These are phyloP conservation scores for Uronychia setigera DNA, from an alignment of 73 alveolate species.

Conservation along the genomic window DNA sequence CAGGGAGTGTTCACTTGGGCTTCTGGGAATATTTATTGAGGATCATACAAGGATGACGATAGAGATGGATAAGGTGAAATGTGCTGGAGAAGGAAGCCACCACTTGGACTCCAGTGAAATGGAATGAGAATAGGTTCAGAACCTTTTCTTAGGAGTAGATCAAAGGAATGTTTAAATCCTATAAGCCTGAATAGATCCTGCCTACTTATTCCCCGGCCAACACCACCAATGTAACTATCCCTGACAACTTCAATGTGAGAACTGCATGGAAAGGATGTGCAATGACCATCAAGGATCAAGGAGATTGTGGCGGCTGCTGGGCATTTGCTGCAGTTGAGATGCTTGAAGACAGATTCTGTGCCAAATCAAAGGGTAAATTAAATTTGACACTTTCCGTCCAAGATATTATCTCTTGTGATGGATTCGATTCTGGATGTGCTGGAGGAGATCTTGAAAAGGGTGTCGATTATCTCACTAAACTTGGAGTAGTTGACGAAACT, in stretches of 20 bases:
- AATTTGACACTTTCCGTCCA: constrained; percentile 34
- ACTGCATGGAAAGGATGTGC: constrained; percentile 47
- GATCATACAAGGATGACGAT: no score
- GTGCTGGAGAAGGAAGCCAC: constrained; percentile 12
- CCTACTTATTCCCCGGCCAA: constrained; percentile 9
- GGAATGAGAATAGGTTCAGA: constrained; percentile 15
- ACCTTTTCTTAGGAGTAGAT: constrained; percentile 24
- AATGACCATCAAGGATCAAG: constrained; percentile 70
- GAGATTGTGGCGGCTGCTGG: constrained; percentile 90
- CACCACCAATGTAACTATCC: constrained; percentile 13
- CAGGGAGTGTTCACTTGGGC: no score
- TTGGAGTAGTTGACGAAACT: constrained; percentile 53
- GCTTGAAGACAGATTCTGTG: constrained; percentile 80
- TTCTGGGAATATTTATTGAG: no score
- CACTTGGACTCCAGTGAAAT: not conserved
- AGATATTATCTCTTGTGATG: constrained; percentile 58
- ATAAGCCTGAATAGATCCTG: constrained; percentile 2
- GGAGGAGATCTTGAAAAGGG: constrained; percentile 25
- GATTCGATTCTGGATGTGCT: not conserved
- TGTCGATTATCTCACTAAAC: constrained; percentile 7
- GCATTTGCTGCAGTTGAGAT: constrained; percentile 80
- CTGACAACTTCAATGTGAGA: constrained; percentile 52
- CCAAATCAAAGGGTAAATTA: constrained; percentile 23
- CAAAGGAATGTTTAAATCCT: constrained; percentile 28
- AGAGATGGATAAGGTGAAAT: no score